These are phyloP conservation scores for Juglanconis oblonga DNA, from an alignment of 2,329 filamentous ascomycete species.

Conservation along the genomic window DNA sequence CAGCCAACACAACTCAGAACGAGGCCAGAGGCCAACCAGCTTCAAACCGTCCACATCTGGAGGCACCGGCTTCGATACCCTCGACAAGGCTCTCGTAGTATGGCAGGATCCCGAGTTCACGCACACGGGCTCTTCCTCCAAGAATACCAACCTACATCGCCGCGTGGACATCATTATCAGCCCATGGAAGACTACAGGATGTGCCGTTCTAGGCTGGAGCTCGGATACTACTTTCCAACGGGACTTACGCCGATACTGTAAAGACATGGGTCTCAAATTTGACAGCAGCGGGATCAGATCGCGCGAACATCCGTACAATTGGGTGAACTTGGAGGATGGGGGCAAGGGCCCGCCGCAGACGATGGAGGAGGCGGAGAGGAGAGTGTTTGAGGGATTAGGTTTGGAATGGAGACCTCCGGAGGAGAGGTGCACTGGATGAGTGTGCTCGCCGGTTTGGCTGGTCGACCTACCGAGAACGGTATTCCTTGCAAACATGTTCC, in stretches of 20 bases:
- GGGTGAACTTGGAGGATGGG: constrained; percentile 69
- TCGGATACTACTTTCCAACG: constrained; percentile 87
- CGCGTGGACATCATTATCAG: constrained; percentile 89
- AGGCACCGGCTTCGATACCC: constrained; percentile 72
- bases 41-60: constrained; percentile 42
- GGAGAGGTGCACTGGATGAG: constrained; percentile 65
- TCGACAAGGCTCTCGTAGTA: constrained; percentile 90
- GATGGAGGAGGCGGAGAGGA: constrained; percentile 72
- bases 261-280: constrained; percentile 75
- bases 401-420: constrained; percentile 64
- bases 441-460: neutral
- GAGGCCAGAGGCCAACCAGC: constrained; percentile 60
- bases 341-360: constrained; percentile 50
- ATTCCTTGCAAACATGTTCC: neutral
- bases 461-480: neutral
- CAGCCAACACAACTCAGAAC: constrained; percentile 66
- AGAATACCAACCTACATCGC: constrained; percentile 73
- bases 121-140: constrained; percentile 35
- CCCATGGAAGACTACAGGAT: constrained; percentile 86
- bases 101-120: constrained; percentile 71
- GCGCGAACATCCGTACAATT: constrained; percentile 44
- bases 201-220: constrained; percentile 84
- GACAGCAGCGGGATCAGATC: constrained; percentile 83
- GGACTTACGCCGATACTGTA: constrained; percentile 78
- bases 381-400: constrained; percentile 74